A percentile compares a stretch with the other conserved stretches of the same genome.
These are phyloP conservation scores for Parathielavia hyrcaniae DNA, from an alignment of 495 filamentous ascomycete species.

Conservation along the genomic window DNA sequence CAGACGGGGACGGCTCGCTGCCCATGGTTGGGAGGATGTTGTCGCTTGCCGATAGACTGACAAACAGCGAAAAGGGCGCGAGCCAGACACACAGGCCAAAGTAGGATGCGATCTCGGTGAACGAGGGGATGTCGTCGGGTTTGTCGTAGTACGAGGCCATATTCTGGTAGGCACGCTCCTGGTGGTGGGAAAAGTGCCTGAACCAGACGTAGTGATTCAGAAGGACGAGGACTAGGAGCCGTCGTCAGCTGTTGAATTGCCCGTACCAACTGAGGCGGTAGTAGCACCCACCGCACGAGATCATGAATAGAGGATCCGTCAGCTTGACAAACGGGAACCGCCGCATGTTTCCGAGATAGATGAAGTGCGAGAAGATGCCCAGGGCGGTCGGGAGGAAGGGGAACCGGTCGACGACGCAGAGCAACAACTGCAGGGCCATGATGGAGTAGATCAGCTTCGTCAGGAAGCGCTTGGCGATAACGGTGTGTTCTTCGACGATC, in stretches of 20 bases:
- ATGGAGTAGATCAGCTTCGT: conserved; percentile 79
- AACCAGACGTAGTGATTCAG: conserved; percentile 98
- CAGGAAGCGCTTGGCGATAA: conserved; percentile 78
- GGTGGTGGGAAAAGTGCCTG: conserved; percentile 72
- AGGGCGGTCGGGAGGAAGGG: conserved; percentile 66
- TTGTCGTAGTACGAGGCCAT: conserved; percentile 51
- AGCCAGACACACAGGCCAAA: conserved; percentile 97
- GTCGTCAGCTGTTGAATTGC: conserved; percentile 10
- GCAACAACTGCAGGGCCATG: conserved; percentile 65
- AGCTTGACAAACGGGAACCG: conserved; percentile 85
- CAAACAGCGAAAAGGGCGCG: conserved; percentile 91
- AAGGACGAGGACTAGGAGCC: conserved; percentile 62
- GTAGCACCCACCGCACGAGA: conserved; percentile 61
- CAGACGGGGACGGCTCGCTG: conserved; percentile 38
- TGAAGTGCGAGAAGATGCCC: conserved; percentile 71
- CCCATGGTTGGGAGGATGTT: conserved; percentile 87
- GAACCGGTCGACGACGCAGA: conserved; percentile 77
- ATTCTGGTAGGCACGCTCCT: conserved; percentile 41
- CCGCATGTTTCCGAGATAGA: conserved; percentile 86
- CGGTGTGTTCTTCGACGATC: conserved; percentile 95
- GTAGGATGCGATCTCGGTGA: conserved; percentile 92
- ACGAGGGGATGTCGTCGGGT: conserved; percentile 62
- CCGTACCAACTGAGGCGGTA: neutral
- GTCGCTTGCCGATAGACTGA: conserved; percentile 84
- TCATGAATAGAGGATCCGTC: conserved; percentile 78